Base-by-base conservation (phyloP, 306 rosid genomes). In the Sesbania bispinosa region DNA sequence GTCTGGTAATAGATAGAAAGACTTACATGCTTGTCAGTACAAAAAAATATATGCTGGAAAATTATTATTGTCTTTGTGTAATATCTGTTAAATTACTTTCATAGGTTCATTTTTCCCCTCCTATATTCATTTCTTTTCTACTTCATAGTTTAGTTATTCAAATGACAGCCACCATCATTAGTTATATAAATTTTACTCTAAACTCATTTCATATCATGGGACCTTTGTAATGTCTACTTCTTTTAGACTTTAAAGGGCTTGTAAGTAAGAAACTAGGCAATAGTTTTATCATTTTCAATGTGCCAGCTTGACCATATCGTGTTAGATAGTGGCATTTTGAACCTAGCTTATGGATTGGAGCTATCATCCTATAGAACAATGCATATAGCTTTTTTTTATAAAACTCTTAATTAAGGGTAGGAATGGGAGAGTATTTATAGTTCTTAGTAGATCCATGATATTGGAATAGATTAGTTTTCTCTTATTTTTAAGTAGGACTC, bases 401-500 rank as follows among this genome's bases (percentile, higher is more conserved):
- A 23, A 21, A 4, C 15, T 38, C 29, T 24, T 26, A 21, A 14
- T 33, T 47, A 3, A 7, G 39, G 42, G 3, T 2, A 0, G 38
- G 38, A 19, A n/a, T 11, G 38, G 43, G 54, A 19, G 39, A 39
- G 51, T 14, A n/a, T 60, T 10, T 14, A 48, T 27, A 29, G 11
- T n/a, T 54, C 46, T 42, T 35, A 41, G 29, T 36, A 62, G 26
- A 41, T 75, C 70, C 64, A n/a, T 69, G 64, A 24, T 51, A 11
- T 73, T 64, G 38, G 16, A 51, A 70, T 78, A 29, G 11, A 60
- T 33, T 67, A 35, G 10, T 24, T 57, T 20, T 58, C 3, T 41
- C 15, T 10, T 45, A 33, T 11, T 33, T 38, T 54, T 59, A 36
- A 62, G 23, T 7, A 32, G 64, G 75, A 11, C 16, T 51, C 30